A percentile compares a stretch with the other conserved stretches of the same genome.
Evolutionary conservation across 2,329 filamentous ascomycete species (phyloP).

Genomic region (Shiraia sp.): DNA sequence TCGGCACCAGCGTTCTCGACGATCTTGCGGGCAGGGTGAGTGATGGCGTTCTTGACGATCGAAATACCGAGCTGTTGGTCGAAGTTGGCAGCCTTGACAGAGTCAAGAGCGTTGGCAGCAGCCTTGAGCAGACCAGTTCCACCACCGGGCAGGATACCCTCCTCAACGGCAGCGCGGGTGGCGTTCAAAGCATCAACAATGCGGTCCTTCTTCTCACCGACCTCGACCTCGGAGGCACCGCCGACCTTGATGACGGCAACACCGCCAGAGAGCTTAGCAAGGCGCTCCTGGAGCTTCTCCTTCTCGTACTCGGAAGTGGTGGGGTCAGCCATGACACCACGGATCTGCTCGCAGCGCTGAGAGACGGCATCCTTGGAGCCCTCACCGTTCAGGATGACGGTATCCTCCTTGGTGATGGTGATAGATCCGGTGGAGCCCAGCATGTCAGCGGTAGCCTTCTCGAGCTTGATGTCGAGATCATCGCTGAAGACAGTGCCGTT

Average conservation of each 20-base stretch:
- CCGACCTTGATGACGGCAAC: constrained; percentile 99
- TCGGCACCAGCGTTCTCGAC: constrained; percentile 97
- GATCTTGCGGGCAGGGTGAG: constrained; percentile 88
- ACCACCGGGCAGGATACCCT: constrained; percentile 98
- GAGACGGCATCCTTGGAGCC: constrained; percentile 91
- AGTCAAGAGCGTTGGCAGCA: constrained; percentile 80
- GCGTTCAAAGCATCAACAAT: constrained; percentile 98
- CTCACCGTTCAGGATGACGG: constrained; percentile 96
- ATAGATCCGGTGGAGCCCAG: constrained; percentile 97
- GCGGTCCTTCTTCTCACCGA: constrained; percentile 99
- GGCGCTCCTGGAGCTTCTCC: constrained; percentile 99
- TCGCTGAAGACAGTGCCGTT: constrained; percentile 98
- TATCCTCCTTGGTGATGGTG: constrained; percentile 99
- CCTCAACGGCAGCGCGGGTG: constrained; percentile 96
- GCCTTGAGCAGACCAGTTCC: constrained; percentile 98
- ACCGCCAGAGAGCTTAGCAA: constrained; percentile 98
- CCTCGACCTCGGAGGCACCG: constrained; percentile 96
- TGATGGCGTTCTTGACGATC: constrained; percentile 98
- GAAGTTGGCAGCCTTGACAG: constrained; percentile 90
- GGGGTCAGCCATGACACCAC: constrained; percentile 91
- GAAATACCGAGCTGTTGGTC: constrained; percentile 98
- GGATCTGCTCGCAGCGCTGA: constrained; percentile 98
- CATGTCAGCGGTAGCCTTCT: constrained; percentile 95
- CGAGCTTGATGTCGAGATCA: constrained; percentile 97
- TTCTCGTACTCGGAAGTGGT: constrained; percentile 99